These are phyloP conservation scores for Drosera capensis DNA, from an alignment of 148 eudicot species.

Conservation along the genomic window DNA sequence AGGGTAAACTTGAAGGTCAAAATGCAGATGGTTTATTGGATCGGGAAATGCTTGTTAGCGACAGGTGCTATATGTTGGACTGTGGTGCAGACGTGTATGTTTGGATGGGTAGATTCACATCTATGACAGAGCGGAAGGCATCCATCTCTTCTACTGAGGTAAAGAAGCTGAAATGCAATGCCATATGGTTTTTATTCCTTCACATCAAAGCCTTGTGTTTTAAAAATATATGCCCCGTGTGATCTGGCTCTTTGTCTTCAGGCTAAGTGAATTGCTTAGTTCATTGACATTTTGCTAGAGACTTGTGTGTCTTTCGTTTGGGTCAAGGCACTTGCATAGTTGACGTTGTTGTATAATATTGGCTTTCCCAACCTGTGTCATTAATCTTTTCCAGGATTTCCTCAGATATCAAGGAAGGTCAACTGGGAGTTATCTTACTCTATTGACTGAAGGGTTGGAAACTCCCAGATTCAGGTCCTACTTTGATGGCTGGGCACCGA, in stretches of 20 bases:
- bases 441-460: conserved; percentile 41
- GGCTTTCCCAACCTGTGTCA: conserved; percentile 4
- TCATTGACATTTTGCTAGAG: too few species aligned
- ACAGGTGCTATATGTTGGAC: conserved; percentile 61
- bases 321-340: not conserved
- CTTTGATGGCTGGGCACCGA: conserved; percentile 41
- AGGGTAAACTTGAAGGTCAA: conserved; percentile 17
- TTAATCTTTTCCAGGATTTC: conserved; percentile 21
- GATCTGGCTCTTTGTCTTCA: too few species aligned
- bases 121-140: conserved; percentile 41
- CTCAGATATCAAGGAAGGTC: conserved; percentile 28
- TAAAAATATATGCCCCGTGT: too few species aligned
- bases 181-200: too few species aligned
- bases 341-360: too few species aligned
- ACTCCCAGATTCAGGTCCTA: conserved; percentile 30
- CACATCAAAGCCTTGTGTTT: too few species aligned
- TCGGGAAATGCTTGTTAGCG: conserved; percentile 35
- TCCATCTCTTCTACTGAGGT: conserved; percentile 52
- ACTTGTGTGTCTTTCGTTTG: too few species aligned
- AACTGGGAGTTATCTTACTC: conserved; percentile 19
- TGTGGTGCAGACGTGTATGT: conserved; percentile 45
- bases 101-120: conserved; percentile 65
- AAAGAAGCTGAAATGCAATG: too few species aligned
- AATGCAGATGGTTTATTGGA: conserved; percentile 17
- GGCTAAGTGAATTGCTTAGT: too few species aligned